A percentile compares a stretch with the other conserved stretches of the same genome.
Conservation (phyloP, 345 rosid species). For the Populus ilicifolia region DNA sequence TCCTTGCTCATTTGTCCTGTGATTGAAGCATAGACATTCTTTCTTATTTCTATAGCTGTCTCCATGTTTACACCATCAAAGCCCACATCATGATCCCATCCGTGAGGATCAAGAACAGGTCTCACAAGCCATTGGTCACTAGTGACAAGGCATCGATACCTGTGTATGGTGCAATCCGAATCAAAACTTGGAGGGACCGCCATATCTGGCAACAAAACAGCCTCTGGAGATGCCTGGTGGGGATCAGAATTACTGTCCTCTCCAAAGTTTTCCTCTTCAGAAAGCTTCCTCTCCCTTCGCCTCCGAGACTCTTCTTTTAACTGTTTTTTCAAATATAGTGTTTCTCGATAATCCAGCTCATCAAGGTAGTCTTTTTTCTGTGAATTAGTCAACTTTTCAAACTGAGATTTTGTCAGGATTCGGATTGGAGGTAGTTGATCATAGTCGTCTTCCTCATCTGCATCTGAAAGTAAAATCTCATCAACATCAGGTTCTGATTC, state of each 20-base stretch:
- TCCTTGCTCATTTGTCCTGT: conserved; percentile 76
- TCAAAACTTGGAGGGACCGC: conserved; percentile 81
- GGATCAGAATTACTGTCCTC: conserved; percentile 30
- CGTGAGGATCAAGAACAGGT: conserved; percentile 88
- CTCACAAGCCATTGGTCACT: conserved; percentile 60
- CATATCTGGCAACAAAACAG: conserved; percentile 66
- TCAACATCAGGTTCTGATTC: conserved; percentile 53
- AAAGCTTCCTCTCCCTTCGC: conserved; percentile 44
- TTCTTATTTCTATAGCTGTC: conserved; percentile 49
- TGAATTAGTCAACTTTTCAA: conserved; percentile 55
- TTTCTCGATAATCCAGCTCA: conserved; percentile 86
- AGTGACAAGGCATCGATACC: conserved; percentile 57
- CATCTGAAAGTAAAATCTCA: conserved; percentile 43
- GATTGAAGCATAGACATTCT: conserved; percentile 49
- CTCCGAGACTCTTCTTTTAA: conserved; percentile 62
- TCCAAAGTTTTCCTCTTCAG: conserved; percentile 29
- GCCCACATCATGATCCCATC: conserved; percentile 96
- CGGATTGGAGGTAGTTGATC: conserved; percentile 82
- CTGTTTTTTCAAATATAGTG: conserved; percentile 77
- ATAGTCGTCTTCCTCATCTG: conserved; percentile 74
- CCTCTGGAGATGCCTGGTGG: conserved; percentile 42
- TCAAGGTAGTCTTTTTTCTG: conserved; percentile 82
- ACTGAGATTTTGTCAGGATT: conserved; percentile 71
- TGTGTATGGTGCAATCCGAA: conserved; percentile 56
- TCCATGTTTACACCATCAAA: conserved; percentile 86